These are phyloP conservation scores for Diphasiastrum complanatum DNA, from an alignment of 83 land plant genomes.

Conservation along the genomic window DNA sequence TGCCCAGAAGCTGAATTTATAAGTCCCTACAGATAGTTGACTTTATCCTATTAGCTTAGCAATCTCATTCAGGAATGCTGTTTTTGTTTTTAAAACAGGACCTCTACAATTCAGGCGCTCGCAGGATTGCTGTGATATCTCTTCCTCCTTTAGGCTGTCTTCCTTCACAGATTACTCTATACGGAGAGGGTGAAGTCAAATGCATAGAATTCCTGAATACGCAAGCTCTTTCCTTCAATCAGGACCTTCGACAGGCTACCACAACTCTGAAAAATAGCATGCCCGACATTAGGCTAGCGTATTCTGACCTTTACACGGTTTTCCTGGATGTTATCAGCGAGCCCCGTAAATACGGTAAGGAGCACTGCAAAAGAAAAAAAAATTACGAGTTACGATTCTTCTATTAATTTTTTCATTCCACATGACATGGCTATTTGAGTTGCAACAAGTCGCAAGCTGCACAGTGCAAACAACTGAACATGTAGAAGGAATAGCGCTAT, in stretches of 20 bases:
- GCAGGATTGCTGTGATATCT: conserved; percentile 5
- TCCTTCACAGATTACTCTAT: conserved; percentile 12
- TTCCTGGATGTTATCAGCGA: background rate
- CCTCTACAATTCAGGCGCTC: conserved; percentile 12
- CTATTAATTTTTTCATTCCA: too few species aligned
- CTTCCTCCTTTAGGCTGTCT: conserved; percentile 13
- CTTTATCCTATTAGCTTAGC: too few species aligned
- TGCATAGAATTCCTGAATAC: background rate
- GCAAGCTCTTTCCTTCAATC: background rate
- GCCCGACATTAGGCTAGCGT: background rate
- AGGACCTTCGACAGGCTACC: background rate
- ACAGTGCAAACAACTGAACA: background rate
- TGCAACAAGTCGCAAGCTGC: too few species aligned
- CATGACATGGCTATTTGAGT: too few species aligned
- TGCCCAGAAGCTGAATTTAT: too few species aligned
- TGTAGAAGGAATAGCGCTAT: background rate
- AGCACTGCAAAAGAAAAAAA: background rate
- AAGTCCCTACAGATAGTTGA: too few species aligned
- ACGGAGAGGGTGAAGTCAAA: background rate
- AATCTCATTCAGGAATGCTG: background rate
- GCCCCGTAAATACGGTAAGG: conserved; percentile 1
- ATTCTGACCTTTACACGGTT: background rate
- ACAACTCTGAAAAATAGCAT: background rate
- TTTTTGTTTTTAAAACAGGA: too few species aligned
- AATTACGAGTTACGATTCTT: too few species aligned